Evolutionary conservation across 2,329 filamentous ascomycete species (phyloP).

Genomic region (Alternaria sp.): DNA sequence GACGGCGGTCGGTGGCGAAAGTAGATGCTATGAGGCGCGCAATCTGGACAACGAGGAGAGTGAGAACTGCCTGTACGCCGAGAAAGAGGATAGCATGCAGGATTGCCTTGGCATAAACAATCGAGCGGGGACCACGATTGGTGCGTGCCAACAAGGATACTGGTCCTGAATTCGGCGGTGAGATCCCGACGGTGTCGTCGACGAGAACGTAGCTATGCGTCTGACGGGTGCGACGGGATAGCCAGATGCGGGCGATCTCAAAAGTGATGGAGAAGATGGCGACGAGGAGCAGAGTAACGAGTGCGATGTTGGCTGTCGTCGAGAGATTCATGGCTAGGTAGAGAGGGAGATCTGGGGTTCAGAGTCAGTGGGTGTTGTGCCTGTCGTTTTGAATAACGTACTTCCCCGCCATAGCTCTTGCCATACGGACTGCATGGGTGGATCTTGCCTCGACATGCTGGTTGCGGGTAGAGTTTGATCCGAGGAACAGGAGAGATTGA

Average conservation of each 20-base stretch:
- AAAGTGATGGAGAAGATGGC: not conserved
- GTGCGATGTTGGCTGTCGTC: not conserved
- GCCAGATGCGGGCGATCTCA: not conserved
- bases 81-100: not conserved
- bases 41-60: not conserved
- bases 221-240: not conserved
- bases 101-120: not conserved
- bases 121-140: not conserved
- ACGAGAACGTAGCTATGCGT: not conserved
- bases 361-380: not conserved
- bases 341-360: not conserved
- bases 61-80: not conserved
- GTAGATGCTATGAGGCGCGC: not conserved
- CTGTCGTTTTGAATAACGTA: not conserved
- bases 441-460: not conserved
- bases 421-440: constrained; percentile 2
- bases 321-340: not conserved
- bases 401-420: constrained; percentile 5
- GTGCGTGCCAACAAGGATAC: not conserved
- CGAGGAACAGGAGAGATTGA: not conserved
- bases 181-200: not conserved
- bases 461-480: not conserved
- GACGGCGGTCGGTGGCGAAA: not conserved
- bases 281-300: constrained; percentile 2
- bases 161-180: not conserved